Evolutionary conservation across 371 early-diverging fungal species (phyloP).

Genomic region (Apophysomyces sp.): DNA sequence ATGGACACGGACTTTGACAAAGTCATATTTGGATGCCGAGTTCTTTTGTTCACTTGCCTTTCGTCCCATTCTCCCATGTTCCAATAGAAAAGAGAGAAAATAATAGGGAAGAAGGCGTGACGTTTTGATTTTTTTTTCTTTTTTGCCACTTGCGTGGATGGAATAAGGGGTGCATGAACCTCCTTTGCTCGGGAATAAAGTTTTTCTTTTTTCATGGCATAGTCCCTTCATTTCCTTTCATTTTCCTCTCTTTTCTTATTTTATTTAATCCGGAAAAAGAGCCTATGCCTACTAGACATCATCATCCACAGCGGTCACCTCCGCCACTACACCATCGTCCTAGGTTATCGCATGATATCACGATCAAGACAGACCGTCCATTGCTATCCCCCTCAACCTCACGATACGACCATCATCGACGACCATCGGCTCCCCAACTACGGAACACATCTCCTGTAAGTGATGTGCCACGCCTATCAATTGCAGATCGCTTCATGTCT

Average conservation of each 20-base stretch:
- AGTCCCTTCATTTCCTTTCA: background rate
- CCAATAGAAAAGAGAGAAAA: background rate
- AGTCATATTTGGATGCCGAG: slow-evolving; percentile 41
- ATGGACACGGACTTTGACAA: slow-evolving; percentile 41
- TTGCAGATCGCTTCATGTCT: slow-evolving; percentile 21
- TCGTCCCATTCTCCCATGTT: background rate
- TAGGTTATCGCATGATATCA: background rate
- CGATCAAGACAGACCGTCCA: background rate
- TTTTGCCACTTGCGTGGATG: background rate
- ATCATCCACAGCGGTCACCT: background rate
- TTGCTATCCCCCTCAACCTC: background rate
- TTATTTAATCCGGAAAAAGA: background rate
- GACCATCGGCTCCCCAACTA: background rate
- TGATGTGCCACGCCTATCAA: slow-evolving; percentile 10
- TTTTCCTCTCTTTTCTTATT: background rate
- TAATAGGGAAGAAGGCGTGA: too few relatives aligned
- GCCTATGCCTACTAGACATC: background rate
- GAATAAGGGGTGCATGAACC: slow-evolving; percentile 2
- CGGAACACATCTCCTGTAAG: background rate
- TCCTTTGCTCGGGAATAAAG: background rate
- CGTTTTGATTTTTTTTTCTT: background rate
- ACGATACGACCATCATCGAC: background rate
- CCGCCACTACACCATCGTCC: background rate
- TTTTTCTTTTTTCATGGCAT: background rate
- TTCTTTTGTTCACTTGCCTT: slow-evolving; percentile 17